Base-by-base conservation (phyloP, 495 filamentous ascomycete species). In the Penicillium verhagenii region DNA sequence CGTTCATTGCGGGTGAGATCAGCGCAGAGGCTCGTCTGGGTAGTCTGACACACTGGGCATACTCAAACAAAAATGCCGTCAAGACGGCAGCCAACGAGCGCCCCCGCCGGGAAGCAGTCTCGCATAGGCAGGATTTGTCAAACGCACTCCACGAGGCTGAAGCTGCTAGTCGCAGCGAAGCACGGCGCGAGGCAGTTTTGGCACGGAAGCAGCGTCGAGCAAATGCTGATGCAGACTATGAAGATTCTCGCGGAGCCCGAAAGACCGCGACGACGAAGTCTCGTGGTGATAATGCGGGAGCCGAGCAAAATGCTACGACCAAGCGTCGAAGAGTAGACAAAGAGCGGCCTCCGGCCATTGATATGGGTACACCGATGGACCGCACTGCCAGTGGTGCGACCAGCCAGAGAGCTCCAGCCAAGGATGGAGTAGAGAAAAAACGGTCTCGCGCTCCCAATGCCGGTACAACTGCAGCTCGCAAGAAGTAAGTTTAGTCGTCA, bases 41-140 rank as follows among this genome's bases (percentile, higher is more conserved):
- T 25, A 97, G 91, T 68, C 80, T 86, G 47, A 90, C 83, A 47
- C 94, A 99, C 67, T 99, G 94, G 94, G 94, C 94, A 48, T 97
- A 97, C 72, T 84, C 84, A 8, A 92, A 96, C 58, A 93, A 95
- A 50, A 82, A 85, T 60, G 64, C 76, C 21, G 74, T 82, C 19
- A 87, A 87, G 61, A 79, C 84, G 56, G 72, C 80, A 11, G 82
- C 76, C 26, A 83, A 82, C 4, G 89, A 92, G 61, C 79, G 87
- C 19, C 84, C 86, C 19, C 82, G 90, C 44, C 82, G 93, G 45
- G 92, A 96, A 56, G 88, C 84, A 21, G 87, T 86, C 2, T 81
- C 86, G 21, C 80, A 81, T 19, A 86, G 85, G 59, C 76, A 78
- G 60, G 79, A 86, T 46, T 50, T 76, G 3, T 58, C 66, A 0